Evolutionary conservation across 345 rosid genomes (phyloP).

Genomic region (Carallia pectinifolia): DNA sequence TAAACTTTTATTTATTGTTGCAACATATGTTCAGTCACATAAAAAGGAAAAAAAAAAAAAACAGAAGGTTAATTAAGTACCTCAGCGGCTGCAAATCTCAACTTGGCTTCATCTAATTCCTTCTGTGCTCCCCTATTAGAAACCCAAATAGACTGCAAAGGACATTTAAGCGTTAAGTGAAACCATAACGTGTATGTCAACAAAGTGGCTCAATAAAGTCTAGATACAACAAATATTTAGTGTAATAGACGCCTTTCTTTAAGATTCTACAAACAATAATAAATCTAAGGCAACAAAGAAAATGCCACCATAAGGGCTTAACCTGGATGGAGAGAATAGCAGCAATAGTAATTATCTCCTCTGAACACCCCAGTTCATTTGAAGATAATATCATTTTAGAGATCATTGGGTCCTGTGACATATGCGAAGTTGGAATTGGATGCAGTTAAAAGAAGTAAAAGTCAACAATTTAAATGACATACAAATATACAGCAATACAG

Average conservation of each 20-base stretch:
- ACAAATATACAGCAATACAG: too few relatives aligned
- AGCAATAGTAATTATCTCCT: slow-evolving; percentile 81
- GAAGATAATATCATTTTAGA: slow-evolving; percentile 96
- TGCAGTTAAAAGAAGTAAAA: not conserved
- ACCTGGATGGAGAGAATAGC: slow-evolving; percentile 91
- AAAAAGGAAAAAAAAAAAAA: slow-evolving; percentile 1
- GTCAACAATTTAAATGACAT: not conserved
- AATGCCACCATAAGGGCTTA: not conserved
- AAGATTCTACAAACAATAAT: too few relatives aligned
- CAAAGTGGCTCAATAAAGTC: not conserved
- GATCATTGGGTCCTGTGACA: slow-evolving; percentile 82
- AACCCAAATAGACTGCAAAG: slow-evolving; percentile 87
- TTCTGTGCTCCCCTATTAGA: slow-evolving; percentile 68
- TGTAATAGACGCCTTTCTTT: too few relatives aligned
- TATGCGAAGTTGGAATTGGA: not conserved
- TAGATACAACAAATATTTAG: too few relatives aligned
- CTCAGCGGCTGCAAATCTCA: slow-evolving; percentile 99
- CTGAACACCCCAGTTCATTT: slow-evolving; percentile 79
- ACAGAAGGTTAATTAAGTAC: slow-evolving; percentile 34
- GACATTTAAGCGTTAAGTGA: not conserved
- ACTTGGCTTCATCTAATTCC: slow-evolving; percentile 87
- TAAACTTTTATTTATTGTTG: not conserved
- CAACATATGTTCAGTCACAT: not conserved
- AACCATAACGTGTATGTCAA: not conserved
- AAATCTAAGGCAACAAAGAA: not conserved